phyloP scores from a whole-genome alignment of 2,329 filamentous ascomycete species.

The Paecilomyces sp. region DNA sequence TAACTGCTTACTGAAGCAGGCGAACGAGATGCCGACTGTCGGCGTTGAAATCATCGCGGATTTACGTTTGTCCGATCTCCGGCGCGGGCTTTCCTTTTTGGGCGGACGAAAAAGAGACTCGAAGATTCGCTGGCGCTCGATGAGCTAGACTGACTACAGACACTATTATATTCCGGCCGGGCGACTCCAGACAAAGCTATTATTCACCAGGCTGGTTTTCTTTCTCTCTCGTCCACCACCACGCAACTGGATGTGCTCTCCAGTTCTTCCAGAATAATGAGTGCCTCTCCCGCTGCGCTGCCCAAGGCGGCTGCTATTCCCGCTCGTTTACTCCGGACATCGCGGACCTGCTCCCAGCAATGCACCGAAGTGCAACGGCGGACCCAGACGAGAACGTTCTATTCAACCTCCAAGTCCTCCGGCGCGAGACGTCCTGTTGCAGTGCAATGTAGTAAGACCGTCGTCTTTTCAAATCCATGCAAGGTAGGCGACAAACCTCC shows the following conservation, averaged over 20 bases:
- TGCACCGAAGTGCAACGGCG: constrained; percentile 17
- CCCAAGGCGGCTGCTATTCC: constrained; percentile 37
- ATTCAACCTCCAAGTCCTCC: constrained; percentile 18
- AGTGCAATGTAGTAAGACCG: not conserved
- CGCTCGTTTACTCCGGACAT: constrained; percentile 34
- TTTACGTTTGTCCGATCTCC: constrained; percentile 17
- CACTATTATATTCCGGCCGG: constrained; percentile 1
- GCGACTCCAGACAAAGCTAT: constrained; percentile 6
- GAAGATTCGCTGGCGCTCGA: constrained; percentile 15
- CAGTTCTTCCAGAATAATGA: constrained; percentile 32
- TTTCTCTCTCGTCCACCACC: constrained; percentile 1
- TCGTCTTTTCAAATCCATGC: not conserved
- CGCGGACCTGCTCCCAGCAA: constrained; percentile 32
- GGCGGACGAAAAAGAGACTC: constrained; percentile 15
- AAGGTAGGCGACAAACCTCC: not conserved
- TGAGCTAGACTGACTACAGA: not conserved
- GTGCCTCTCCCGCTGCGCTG: constrained; percentile 30
- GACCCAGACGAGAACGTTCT: constrained; percentile 28
- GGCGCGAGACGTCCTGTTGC: constrained; percentile 20
- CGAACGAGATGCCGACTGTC: constrained; percentile 2
- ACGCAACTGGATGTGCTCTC: constrained; percentile 6
- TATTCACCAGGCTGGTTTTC: constrained; percentile 1
- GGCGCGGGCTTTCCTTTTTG: constrained; percentile 17
- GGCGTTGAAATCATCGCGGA: constrained; percentile 17
- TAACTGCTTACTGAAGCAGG: constrained; percentile 22